phyloP scores from a whole-genome alignment of 2,329 filamentous ascomycete genomes.

The Parascedosporium putredinis region DNA sequence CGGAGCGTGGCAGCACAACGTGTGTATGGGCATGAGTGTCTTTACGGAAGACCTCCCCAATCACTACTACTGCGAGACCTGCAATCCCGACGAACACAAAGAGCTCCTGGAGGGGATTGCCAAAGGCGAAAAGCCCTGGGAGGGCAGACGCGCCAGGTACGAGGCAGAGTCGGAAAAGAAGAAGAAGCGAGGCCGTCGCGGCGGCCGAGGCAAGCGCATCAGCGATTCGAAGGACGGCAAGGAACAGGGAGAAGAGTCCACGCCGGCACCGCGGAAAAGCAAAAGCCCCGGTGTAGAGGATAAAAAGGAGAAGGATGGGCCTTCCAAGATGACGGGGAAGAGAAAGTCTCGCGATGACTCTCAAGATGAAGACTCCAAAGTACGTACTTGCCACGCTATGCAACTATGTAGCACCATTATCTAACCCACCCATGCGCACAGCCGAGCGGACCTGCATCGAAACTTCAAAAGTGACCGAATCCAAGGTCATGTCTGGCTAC shows the following conservation, averaged over 20 bases:
- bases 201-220: slow-evolving; percentile 50
- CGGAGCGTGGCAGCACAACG: slow-evolving; percentile 92
- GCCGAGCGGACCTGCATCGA: slow-evolving; percentile 25
- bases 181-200: slow-evolving; percentile 47
- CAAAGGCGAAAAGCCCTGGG: slow-evolving; percentile 80
- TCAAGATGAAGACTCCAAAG: slow-evolving; percentile 40
- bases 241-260: slow-evolving; percentile 10
- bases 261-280: slow-evolving; percentile 11
- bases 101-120: slow-evolving; percentile 68
- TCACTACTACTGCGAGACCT: slow-evolving; percentile 87
- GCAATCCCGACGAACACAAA: slow-evolving; percentile 73
- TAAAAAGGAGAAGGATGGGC: slow-evolving; percentile 38
- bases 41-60: slow-evolving; percentile 70
- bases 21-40: slow-evolving; percentile 78
- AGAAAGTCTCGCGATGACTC: slow-evolving; percentile 48
- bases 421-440: slow-evolving; percentile 17
- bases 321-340: slow-evolving; percentile 37
- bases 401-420: neutral
- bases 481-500: slow-evolving; percentile 32
- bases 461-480: slow-evolving; percentile 47
- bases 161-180: slow-evolving; percentile 51
- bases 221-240: slow-evolving; percentile 49
- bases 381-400: slow-evolving; percentile 13
- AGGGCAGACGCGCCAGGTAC: slow-evolving; percentile 52
- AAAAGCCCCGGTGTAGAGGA: slow-evolving; percentile 14